phyloP scores from a whole-genome alignment of 106 monocot genomes.

The Dioscorea zingiberensis region DNA sequence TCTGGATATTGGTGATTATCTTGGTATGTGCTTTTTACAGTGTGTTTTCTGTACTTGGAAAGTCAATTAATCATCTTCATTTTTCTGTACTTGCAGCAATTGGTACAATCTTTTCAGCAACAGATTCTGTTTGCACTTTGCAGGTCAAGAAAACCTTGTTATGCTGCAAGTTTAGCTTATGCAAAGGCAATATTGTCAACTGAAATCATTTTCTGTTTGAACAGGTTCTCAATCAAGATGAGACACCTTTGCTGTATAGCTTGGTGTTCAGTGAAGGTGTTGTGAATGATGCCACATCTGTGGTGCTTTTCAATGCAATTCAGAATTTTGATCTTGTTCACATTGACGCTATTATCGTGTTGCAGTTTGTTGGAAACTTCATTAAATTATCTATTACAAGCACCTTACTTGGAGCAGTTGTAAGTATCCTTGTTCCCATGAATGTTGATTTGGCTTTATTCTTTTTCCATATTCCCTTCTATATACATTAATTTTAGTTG shows the following conservation, averaged over 20 bases:
- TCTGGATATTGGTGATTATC: slow-evolving; percentile 72
- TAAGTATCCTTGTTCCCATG: slow-evolving; percentile 28
- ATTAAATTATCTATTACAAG: slow-evolving; percentile 55
- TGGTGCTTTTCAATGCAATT: slow-evolving; percentile 77
- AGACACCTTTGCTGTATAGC: slow-evolving; percentile 65
- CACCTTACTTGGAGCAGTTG: slow-evolving; percentile 66
- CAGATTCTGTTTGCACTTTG: slow-evolving; percentile 94
- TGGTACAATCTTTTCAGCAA: slow-evolving; percentile 89
- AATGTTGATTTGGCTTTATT: not conserved
- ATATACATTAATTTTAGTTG: too few species aligned
- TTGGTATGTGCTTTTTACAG: slow-evolving; percentile 40
- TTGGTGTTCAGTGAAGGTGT: slow-evolving; percentile 75
- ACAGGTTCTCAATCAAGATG: slow-evolving; percentile 67
- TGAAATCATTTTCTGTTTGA: slow-evolving; percentile 8
- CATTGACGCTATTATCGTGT: slow-evolving; percentile 28
- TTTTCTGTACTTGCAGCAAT: slow-evolving; percentile 56
- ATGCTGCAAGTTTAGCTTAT: not conserved
- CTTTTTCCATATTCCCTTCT: too few species aligned
- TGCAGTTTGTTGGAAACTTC: slow-evolving; percentile 47
- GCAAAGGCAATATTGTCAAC: not conserved
- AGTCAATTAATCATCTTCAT: not conserved
- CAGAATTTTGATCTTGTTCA: slow-evolving; percentile 55
- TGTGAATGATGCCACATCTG: slow-evolving; percentile 69
- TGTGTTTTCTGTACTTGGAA: too few species aligned
- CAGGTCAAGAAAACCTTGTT: slow-evolving; percentile 40